Evolutionary conservation across 2,329 filamentous ascomycete species (phyloP).

Genomic region (Apiospora arundinis): DNA sequence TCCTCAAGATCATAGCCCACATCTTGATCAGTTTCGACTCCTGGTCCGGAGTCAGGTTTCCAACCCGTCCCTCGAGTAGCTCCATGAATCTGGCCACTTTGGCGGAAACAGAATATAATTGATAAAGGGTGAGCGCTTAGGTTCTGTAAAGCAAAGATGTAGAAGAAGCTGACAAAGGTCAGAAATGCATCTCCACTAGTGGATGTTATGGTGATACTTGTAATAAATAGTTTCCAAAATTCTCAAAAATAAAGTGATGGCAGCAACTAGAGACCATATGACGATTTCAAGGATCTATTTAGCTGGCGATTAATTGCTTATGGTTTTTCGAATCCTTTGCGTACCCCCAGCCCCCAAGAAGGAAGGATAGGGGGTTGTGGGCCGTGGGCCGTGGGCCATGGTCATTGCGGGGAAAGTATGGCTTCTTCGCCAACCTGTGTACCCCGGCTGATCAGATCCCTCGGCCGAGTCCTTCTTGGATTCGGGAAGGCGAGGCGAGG

Average conservation of each 20-base stretch:
- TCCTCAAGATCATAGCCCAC: slow-evolving; percentile 71
- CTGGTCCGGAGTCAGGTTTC: slow-evolving; percentile 83
- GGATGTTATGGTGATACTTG: background rate
- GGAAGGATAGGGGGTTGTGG: background rate
- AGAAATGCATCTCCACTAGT: background rate
- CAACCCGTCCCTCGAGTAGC: slow-evolving; percentile 46
- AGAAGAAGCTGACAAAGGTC: background rate
- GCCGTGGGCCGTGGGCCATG: background rate
- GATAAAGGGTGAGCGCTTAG: background rate
- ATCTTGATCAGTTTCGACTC: slow-evolving; percentile 84
- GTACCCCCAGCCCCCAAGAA: background rate
- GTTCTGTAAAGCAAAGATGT: background rate
- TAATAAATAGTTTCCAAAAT: background rate
- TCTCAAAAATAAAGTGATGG: background rate
- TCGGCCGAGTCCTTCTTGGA: background rate
- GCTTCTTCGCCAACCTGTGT: background rate
- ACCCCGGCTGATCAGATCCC: background rate
- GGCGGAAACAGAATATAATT: background rate
- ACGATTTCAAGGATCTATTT: background rate
- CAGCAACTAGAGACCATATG: background rate
- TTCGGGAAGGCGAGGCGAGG: background rate
- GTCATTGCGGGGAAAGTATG: background rate
- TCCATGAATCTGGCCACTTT: background rate
- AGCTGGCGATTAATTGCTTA: background rate
- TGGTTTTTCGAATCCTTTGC: background rate